phyloP scores from a whole-genome alignment of 2,329 filamentous ascomycete species.

The Myriosclerotinia scirpicola region DNA sequence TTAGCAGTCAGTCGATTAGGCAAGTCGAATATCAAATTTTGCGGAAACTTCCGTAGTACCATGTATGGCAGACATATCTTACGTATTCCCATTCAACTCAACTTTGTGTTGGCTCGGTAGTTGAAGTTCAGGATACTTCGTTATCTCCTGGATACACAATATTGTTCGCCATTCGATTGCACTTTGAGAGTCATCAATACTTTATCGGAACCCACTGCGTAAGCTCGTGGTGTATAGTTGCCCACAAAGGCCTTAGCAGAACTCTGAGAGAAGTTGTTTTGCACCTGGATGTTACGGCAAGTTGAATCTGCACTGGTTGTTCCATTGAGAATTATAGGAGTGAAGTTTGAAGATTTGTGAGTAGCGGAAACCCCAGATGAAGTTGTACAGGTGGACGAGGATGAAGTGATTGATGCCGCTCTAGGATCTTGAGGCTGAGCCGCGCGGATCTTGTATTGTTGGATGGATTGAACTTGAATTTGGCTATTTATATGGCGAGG shows the following conservation, averaged over 20 bases:
- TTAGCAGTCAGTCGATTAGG: slow-evolving; percentile 66
- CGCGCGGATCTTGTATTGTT: not conserved
- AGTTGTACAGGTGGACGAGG: not conserved
- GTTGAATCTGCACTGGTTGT: not conserved
- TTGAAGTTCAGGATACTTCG: slow-evolving; percentile 65
- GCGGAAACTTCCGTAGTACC: not conserved
- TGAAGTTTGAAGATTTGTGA: not conserved
- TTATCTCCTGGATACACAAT: slow-evolving; percentile 61
- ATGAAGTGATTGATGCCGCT: not conserved
- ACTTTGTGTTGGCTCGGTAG: slow-evolving; percentile 58
- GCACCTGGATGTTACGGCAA: not conserved
- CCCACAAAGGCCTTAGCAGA: slow-evolving; percentile 10
- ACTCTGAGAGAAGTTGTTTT: not conserved
- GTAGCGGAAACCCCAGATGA: not conserved
- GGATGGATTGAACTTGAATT: too few relatives aligned
- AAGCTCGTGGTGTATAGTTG: slow-evolving; percentile 26
- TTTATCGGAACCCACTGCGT: not conserved
- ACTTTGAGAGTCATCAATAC: slow-evolving; percentile 38
- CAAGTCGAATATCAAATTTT: slow-evolving; percentile 68
- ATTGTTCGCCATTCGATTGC: slow-evolving; percentile 57
- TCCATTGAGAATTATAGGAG: too few relatives aligned
- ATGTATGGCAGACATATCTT: slow-evolving; percentile 53
- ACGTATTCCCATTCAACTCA: slow-evolving; percentile 57
- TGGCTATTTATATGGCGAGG: too few relatives aligned
- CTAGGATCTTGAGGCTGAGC: not conserved